Evolutionary conservation across 2,329 filamentous ascomycete genomes (phyloP).

Genomic region (Chrysoporthe deuterocubensis): DNA sequence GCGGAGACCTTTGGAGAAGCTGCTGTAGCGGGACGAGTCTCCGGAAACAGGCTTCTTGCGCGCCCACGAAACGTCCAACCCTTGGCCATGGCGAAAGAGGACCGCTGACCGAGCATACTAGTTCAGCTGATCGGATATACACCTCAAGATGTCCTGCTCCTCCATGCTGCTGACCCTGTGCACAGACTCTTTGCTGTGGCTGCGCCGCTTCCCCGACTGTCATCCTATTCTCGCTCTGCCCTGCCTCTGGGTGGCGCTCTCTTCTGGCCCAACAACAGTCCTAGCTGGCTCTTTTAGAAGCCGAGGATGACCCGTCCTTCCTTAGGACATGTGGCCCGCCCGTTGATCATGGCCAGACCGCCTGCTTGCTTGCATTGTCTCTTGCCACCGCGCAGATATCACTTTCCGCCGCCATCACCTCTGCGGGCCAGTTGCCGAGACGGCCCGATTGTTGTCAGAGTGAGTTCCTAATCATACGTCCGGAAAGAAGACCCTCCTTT

Average conservation of each 20-base stretch:
- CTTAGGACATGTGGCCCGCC: neutral
- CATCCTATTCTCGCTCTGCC: too few relatives aligned
- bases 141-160: neutral
- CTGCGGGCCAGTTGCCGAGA: neutral
- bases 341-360: neutral
- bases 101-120: too few relatives aligned
- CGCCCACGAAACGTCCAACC: neutral
- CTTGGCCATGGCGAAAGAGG: constrained; percentile 1
- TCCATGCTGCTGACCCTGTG: too few relatives aligned
- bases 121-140: neutral
- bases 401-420: neutral
- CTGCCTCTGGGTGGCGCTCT: too few relatives aligned
- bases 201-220: too few relatives aligned
- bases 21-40: neutral
- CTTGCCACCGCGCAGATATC: neutral
- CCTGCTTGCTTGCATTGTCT: neutral
- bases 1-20: neutral
- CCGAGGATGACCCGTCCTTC: neutral
- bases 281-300: neutral
- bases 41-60: neutral
- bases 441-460: neutral
- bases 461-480: neutral
- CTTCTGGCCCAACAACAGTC: too few relatives aligned
- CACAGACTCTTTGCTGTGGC: too few relatives aligned
- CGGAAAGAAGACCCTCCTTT: neutral